phyloP scores from a whole-genome alignment of 2,329 filamentous ascomycete species.

The Exophiala viscosa region DNA sequence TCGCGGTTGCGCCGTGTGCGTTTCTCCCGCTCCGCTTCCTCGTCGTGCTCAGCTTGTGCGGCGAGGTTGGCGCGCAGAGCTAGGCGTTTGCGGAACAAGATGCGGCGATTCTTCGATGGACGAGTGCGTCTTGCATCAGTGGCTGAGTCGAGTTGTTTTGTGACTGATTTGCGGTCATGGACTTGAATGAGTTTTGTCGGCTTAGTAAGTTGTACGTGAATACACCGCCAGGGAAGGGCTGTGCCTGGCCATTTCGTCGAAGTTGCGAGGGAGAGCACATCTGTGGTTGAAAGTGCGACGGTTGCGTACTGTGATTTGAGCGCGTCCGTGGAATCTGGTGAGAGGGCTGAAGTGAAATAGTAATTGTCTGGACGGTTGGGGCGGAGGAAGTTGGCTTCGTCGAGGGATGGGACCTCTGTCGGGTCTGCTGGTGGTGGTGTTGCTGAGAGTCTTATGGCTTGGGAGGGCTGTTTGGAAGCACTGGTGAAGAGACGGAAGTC shows the following conservation, averaged over 20 bases:
- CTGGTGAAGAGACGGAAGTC: constrained; percentile 25
- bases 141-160: neutral
- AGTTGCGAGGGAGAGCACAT: constrained; percentile 10
- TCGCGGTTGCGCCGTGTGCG: constrained; percentile 25
- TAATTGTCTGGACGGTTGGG: constrained; percentile 19
- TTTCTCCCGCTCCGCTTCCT: constrained; percentile 24
- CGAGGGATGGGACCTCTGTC: constrained; percentile 2
- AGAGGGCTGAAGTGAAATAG: constrained; percentile 22
- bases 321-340: neutral
- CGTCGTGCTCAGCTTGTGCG: constrained; percentile 15
- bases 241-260: constrained; percentile 24
- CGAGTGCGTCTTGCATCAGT: neutral
- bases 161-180: neutral
- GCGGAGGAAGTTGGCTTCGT: constrained; percentile 11
- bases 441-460: constrained; percentile 18
- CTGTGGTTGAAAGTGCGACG: constrained; percentile 14
- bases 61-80: constrained; percentile 10
- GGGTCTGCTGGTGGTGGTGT: constrained; percentile 14
- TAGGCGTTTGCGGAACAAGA: constrained; percentile 18
- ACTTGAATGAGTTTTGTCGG: neutral
- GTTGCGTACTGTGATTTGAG: constrained; percentile 14
- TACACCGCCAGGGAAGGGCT: constrained; percentile 22
- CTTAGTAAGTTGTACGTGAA: constrained; percentile 9
- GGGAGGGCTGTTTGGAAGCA: neutral
- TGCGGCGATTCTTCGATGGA: constrained; percentile 26